A percentile compares a stretch with the other conserved stretches of the same genome.
These are phyloP conservation scores for Lyophyllum shimeji DNA, from an alignment of 768 basidiomycete species.

Conservation along the genomic window DNA sequence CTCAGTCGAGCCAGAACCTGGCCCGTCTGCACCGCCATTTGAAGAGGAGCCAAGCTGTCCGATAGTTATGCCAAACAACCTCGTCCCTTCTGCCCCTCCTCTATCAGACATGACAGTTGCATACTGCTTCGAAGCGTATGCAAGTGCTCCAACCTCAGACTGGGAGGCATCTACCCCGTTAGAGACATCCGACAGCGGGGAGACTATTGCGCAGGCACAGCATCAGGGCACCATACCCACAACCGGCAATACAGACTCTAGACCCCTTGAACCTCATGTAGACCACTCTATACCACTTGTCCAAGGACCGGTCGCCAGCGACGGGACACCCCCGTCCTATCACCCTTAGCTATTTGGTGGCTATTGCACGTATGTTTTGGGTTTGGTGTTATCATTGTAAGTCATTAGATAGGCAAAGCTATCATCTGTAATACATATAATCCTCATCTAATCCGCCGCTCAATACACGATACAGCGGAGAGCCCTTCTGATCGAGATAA, in stretches of 20 bases:
- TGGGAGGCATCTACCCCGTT: background rate
- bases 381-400: constrained; percentile 6
- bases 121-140: constrained; percentile 11
- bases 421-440: background rate
- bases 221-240: constrained; percentile 8
- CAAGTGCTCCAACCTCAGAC: constrained; percentile 11
- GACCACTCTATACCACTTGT: constrained; percentile 6
- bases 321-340: constrained; percentile 21
- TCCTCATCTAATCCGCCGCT: constrained; percentile 1
- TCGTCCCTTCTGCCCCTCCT: constrained; percentile 46
- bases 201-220: background rate
- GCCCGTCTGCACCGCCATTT: constrained; percentile 46
- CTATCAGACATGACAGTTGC: constrained; percentile 14
- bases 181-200: background rate
- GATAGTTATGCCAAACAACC: constrained; percentile 21
- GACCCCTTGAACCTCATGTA: background rate
- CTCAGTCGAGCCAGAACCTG: constrained; percentile 32
- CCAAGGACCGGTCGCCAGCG: constrained; percentile 20
- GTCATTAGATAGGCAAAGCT: background rate
- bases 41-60: constrained; percentile 39
- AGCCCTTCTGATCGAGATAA: no score
- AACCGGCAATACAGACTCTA: background rate
- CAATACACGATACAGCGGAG: no score
- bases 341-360: constrained; percentile 13
- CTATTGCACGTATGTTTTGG: constrained; percentile 8